Evolutionary conservation across 306 rosid genomes (phyloP), one percentile per base, ranked within the genome.

Genomic region (Glycine soja): DNA sequence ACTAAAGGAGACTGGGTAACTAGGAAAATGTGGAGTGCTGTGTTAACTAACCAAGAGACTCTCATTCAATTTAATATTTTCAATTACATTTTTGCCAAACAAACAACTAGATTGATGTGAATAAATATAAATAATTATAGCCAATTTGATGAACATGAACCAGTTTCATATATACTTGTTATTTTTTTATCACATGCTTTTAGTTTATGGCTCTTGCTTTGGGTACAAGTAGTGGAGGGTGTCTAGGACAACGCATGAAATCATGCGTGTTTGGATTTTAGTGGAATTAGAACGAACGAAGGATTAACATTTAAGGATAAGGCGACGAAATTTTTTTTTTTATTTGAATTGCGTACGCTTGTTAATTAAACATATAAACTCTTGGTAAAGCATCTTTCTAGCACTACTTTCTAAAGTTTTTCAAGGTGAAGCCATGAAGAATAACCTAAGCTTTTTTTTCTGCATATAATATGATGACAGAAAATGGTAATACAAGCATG

Each of bases 141-240:
- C 38, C 12, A 58, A 42, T 5, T 42, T 42, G 46, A 42, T 42
- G 46, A 42, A 42, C 46, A 7, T 42, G 46, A 42, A 42, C 46
- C 46, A 1, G 46, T 42, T 42, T 42, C 3, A 7, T 57, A 70
- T 57, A 70, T 56, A 8, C 52, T 66, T 42, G 46, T 14, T 47
- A n/a, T 24, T 24, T 18, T 56, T 24, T 5, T 48, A 40, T 63
- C 8, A 24, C 9, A 45, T 30, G 47, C 32, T 52, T 72, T 50
- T 40, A n/a, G 47, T 13, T 36, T 18, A 56, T 75, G 47, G 51
- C 36, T 50, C 58, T 81, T 82, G 54, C 38, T 42, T 70, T 14
- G 77, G 74, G 82, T 72, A 72, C 76, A 72, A 72, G 80, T 46
- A 72, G 80, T 46, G 80, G 74, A 32, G 15, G 24, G 70, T 62